Percentiles rank a stretch among this genome's conserved stretches.
Evolutionary conservation across 2,329 filamentous ascomycete genomes (phyloP).

Genomic region (Cordyceps fumosorosea): DNA sequence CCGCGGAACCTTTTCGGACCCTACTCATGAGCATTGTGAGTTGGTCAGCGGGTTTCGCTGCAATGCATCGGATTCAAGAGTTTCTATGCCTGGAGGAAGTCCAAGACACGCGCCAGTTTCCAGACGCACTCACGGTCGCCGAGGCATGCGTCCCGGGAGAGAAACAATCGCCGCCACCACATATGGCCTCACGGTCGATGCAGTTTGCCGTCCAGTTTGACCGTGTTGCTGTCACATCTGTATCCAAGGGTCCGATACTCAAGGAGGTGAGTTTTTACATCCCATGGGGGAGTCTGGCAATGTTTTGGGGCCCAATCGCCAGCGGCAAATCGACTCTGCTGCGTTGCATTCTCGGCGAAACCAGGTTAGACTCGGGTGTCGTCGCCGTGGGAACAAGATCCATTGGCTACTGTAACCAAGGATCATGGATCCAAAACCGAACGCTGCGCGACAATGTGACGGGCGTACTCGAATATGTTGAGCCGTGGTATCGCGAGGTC

Average conservation of each 20-base stretch:
- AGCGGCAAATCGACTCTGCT: constrained; percentile 4
- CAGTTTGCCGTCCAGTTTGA: background rate
- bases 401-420: constrained; percentile 1
- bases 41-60: background rate
- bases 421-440: background rate
- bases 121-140: background rate
- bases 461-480: background rate
- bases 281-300: background rate
- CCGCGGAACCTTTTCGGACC: background rate
- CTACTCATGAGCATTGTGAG: background rate
- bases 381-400: background rate
- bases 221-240: background rate
- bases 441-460: background rate
- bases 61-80: background rate
- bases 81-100: background rate
- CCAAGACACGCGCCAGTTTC: background rate
- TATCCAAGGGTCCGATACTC: background rate
- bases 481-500: background rate
- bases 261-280: background rate
- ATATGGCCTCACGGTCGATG: too few species aligned
- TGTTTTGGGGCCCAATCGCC: background rate
- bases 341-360: background rate
- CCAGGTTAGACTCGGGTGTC: background rate
- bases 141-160: background rate
- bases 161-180: background rate